Base-by-base conservation (phyloP, 1,284 basidiomycete genomes). In the Lignosus rhinocerotis region DNA sequence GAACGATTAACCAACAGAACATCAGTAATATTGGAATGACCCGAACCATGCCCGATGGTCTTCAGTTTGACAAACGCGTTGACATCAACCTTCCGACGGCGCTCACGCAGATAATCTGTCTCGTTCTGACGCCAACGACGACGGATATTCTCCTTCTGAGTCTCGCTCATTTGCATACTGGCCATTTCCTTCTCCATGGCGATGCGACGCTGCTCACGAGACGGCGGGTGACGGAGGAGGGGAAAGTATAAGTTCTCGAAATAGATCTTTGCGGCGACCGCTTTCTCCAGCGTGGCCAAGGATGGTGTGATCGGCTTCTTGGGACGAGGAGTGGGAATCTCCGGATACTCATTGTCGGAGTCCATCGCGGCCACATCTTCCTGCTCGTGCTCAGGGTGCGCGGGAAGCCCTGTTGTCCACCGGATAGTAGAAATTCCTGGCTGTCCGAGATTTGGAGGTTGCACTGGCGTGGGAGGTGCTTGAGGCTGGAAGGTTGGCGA, bases 191-290 rank as follows among this genome's bases (percentile, higher is more conserved):
- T 84, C 76, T 98, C 95, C 81, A 98, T 90, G 12, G 92, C 89
- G 14, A 88, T 75, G 60, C 88, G 81, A 51, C 95, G 81, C 69
- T 93, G 88, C 71, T 96, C 94, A 42, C 96, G 84, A 68, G 88
- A 88, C 67, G 90, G 86, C 59, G 92, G 82, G 69, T 94, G 87
- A 71, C 92, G 83, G 73, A 96, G 82, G 48, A 97, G 80, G n/a
- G 91, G 85, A 72, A 94, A 96, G 73, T 98, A 99, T 46, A 95
- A 82, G 68, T 96, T 96, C 79, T 99, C 96, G 74, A 98, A 97
- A 81, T 88, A 97, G 73, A 98, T 93, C 70, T 93, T 88, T 51
- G 92, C 87, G 11, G 94, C 90, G 48, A 95, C 93, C 53, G 94
- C 93, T 72, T 92, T 94, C 75, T 98, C 96, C 69, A 98, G 80